Evolutionary conservation across 1,284 basidiomycete genomes (phyloP), one percentile per base, ranked within the genome.

Genomic region (Cutaneotrichosporon spelunceum): DNA sequence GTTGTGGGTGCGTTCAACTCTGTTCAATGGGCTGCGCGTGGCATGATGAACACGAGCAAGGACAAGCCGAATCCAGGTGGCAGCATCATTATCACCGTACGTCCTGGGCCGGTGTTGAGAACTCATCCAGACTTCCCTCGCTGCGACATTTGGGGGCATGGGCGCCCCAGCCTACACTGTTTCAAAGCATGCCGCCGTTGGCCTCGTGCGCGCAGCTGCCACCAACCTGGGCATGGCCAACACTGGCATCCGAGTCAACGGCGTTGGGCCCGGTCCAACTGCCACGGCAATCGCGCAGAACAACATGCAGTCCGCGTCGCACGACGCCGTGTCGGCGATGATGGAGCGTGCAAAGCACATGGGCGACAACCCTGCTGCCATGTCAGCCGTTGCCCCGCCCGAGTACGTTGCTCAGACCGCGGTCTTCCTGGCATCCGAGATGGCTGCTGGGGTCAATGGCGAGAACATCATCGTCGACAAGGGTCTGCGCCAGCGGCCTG

Each of bases 1-100:
- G 63, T 65, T n/a, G 44, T 59, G 2, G 63, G 60, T 23, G 57
- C 63, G 7, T 62, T 62, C 60, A 65, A 65, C 60, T 54, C 29
- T 16, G 36, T 65, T 26, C 60, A 62, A 54, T 65, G 63, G 60
- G 63, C 57, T 13, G 53, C 54, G 30, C 52, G 63, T 29, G 63
- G 53, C 8, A 62, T 62, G 60, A 57, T 65, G 59, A 65, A 56
- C 50, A 61, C 60, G 7, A 47, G 23, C 19, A 42, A 36, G 24
- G 63, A 30, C 27, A 65, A 65, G 57, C 52, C 57, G 16, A 29
- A 19, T 26, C 34, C 63, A 2, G 63, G 60, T 11, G 63, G 63
- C n/a, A 62, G 60, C 45, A 65, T 65, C 50, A 57, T 61, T 27
- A 48, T 65, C 16, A 62, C 63, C 16, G 63, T 64, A 29, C 30